These are phyloP conservation scores for Diutina sp. DNA, from an alignment of 1,139 yeast genomes.

Conservation along the genomic window DNA sequence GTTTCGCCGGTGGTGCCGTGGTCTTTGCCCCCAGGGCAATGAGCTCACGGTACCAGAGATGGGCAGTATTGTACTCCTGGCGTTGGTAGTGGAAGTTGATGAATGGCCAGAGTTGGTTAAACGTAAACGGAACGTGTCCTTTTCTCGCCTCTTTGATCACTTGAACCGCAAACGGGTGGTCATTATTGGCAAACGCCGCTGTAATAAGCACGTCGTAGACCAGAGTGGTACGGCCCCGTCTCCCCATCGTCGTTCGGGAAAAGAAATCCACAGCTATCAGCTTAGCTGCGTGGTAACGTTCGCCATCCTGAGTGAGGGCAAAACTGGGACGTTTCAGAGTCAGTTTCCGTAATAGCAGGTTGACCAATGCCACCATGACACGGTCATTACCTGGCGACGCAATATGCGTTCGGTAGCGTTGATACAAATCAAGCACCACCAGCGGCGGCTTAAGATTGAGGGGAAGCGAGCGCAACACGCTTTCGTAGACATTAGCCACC, in stretches of 20 bases:
- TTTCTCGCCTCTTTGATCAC: slow-evolving; percentile 16
- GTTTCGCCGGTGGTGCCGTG: slow-evolving; percentile 15
- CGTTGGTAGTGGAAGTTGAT: slow-evolving; percentile 23
- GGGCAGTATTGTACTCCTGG: slow-evolving; percentile 18
- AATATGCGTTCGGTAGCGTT: slow-evolving; percentile 1
- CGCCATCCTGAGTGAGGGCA: slow-evolving; percentile 9
- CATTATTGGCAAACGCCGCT: slow-evolving; percentile 17
- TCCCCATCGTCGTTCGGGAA: background rate
- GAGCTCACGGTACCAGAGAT: slow-evolving; percentile 26
- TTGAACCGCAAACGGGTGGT: slow-evolving; percentile 21
- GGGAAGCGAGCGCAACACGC: slow-evolving; percentile 10
- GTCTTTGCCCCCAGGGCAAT: slow-evolving; percentile 20
- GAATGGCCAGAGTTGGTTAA: slow-evolving; percentile 29
- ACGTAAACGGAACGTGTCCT: slow-evolving; percentile 20
- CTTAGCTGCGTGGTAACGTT: slow-evolving; percentile 19
- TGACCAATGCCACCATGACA: slow-evolving; percentile 18
- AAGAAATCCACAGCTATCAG: slow-evolving; percentile 14
- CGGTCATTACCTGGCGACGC: slow-evolving; percentile 10
- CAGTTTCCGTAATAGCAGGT: slow-evolving; percentile 14
- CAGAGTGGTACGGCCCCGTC: background rate
- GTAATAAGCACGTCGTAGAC: slow-evolving; percentile 17
- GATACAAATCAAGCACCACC: slow-evolving; percentile 7
- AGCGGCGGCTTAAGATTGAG: slow-evolving; percentile 9
- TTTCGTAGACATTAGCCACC: slow-evolving; percentile 11
- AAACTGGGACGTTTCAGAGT: slow-evolving; percentile 11